Evolutionary conservation across 192 early-diverging fungal genomes (phyloP).

Genomic region (Helicostylum pulchrum): DNA sequence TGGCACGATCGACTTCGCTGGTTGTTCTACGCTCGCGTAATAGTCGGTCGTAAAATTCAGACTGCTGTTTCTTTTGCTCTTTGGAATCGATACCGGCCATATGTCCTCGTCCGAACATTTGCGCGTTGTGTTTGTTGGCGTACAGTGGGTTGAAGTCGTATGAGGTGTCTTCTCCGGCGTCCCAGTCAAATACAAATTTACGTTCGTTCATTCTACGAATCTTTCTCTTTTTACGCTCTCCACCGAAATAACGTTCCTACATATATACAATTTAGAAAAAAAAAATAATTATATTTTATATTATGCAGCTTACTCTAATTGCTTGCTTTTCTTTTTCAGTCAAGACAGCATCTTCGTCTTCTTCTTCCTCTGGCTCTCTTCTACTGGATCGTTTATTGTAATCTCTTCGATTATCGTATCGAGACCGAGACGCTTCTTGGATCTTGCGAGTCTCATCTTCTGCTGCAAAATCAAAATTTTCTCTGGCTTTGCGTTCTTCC

Average conservation of each 20-base stretch:
- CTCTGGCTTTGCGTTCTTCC: constrained; percentile 55
- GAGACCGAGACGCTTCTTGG: constrained; percentile 36
- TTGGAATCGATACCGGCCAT: constrained; percentile 83
- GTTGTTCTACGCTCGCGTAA: constrained; percentile 56
- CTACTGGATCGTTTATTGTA: constrained; percentile 15
- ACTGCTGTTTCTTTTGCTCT: constrained; percentile 64
- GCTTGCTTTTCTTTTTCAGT: constrained; percentile 42
- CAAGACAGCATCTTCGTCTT: constrained; percentile 16
- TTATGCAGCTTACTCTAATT: constrained; percentile 30
- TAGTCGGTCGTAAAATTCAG: constrained; percentile 67
- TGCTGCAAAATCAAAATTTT: constrained; percentile 52
- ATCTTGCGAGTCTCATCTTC: constrained; percentile 34
- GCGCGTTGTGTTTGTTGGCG: constrained; percentile 60
- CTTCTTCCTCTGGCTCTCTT: not conserved
- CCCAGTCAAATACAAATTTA: constrained; percentile 99
- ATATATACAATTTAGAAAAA: constrained; percentile 1
- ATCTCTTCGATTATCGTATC: constrained; percentile 30
- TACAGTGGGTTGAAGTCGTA: constrained; percentile 91
- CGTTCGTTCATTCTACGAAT: constrained; percentile 85
- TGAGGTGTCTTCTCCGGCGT: constrained; percentile 92
- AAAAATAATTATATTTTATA: not conserved
- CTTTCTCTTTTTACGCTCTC: constrained; percentile 70
- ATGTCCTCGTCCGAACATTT: constrained; percentile 86
- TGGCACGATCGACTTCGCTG: constrained; percentile 57
- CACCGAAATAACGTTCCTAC: constrained; percentile 82